Evolutionary conservation across 1,139 yeast species (phyloP).

Genomic region (Scheffersomyces segobiensis): DNA sequence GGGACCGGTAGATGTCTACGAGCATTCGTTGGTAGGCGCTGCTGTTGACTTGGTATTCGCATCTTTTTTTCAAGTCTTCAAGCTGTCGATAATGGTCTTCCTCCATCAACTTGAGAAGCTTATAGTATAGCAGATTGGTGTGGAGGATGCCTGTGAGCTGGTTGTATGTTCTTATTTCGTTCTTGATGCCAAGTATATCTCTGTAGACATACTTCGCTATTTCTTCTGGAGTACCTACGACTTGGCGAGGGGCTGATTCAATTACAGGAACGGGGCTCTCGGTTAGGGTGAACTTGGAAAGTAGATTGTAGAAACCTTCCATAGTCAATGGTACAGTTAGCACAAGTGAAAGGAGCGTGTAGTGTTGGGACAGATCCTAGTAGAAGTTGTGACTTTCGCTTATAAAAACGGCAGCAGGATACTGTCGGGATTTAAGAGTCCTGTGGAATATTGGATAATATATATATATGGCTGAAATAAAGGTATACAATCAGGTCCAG

Average conservation of each 20-base stretch:
- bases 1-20: conserved; percentile 15
- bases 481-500: not conserved
- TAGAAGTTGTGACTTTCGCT: not conserved
- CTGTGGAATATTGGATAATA: not conserved
- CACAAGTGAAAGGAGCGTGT: not conserved
- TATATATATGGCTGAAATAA: not conserved
- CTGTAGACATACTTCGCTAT: conserved; percentile 20
- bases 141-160: conserved; percentile 17
- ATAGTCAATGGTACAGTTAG: not conserved
- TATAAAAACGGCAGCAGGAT: not conserved
- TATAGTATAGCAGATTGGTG: conserved; percentile 16
- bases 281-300: not conserved
- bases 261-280: not conserved
- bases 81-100: conserved; percentile 16
- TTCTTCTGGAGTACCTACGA: conserved; percentile 19
- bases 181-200: conserved; percentile 18
- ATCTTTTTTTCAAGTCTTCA: conserved; percentile 11
- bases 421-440: not conserved
- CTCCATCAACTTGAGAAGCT: conserved; percentile 20
- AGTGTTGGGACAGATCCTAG: not conserved
- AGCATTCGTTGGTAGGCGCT: conserved; percentile 15
- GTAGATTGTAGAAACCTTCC: not conserved
- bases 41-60: conserved; percentile 10
- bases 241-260: not conserved
- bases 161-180: conserved; percentile 20